Base-by-base conservation (phyloP, 2,329 filamentous ascomycete species). In the Phyllosticta paracitricarpa region DNA sequence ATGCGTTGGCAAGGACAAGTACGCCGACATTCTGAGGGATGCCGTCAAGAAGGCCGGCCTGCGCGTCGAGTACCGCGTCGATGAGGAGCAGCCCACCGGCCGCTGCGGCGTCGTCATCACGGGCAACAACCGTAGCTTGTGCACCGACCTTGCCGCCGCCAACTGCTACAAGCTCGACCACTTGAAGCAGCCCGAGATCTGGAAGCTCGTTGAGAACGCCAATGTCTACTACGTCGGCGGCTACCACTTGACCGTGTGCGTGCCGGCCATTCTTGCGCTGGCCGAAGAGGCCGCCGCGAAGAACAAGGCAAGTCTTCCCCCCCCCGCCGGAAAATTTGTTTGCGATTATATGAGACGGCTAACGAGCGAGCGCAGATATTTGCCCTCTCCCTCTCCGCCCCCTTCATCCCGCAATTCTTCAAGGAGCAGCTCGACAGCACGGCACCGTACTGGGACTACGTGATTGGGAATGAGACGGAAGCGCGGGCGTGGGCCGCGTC, bases 121-220 rank as follows among this genome's bases (percentile, higher is more conserved):
- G 48, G 94, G 91, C 73, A 90, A 96, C 82, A 88, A 97, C 85
- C 87, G 94, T 71, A 91, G 87, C 74, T 87, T 99, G 82, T 89
- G 88, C 82, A 99, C 94, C 64, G 91, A 97, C 72, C 88, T 99
- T 62, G 94, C 88, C 65, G 94, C 94, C 64, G 94, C 94, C 68
- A 99, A 99, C 81, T 89, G 91, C 81, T 99, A 99, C 81, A 93
- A 93, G 78, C 75, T 97, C 58, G 91, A 94, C 65, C 94, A 99
- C 77, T 79, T 99, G 75, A 91, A 96, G 84, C 84, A 86, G 75
- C 88, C 90, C 59, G 85, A 93, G 77, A 88, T 97, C 77, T 99
- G 94, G 94, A 83, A 85, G 67, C 82, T 97, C 58, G 94, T 94
- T 63, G 85, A 97, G 84, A 86, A 88, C 69, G 92, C 93, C 61